These are phyloP conservation scores for Cercophora scortea DNA, from an alignment of 495 filamentous ascomycete genomes.

Conservation along the genomic window DNA sequence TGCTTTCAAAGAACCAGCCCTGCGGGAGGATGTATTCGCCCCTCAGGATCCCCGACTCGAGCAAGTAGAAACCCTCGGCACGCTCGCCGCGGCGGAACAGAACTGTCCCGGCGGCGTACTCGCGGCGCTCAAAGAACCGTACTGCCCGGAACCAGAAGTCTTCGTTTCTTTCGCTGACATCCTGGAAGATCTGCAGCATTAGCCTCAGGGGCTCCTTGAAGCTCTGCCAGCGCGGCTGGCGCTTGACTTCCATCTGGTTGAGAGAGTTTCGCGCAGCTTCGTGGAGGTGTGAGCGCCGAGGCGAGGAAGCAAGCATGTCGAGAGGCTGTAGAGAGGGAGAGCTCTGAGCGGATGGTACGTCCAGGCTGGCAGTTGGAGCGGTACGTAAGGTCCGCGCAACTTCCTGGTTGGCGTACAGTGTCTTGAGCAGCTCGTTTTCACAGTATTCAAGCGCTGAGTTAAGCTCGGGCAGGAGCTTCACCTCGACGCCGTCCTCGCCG, in stretches of 20 bases:
- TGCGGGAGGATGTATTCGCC: constrained; percentile 87
- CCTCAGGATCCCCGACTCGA: constrained; percentile 81
- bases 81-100: constrained; percentile 67
- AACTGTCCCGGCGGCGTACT: constrained; percentile 58
- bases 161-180: constrained; percentile 72
- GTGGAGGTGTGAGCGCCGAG: constrained; percentile 68
- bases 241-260: constrained; percentile 41
- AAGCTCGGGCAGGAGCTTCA: constrained; percentile 76
- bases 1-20: constrained; percentile 80
- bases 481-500: constrained; percentile 54
- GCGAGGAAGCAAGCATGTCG: constrained; percentile 59
- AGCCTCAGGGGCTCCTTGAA: constrained; percentile 86
- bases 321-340: constrained; percentile 12
- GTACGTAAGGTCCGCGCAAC: constrained; percentile 27
- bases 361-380: constrained; percentile 33
- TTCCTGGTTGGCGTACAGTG: constrained; percentile 60
- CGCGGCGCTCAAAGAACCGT: constrained; percentile 60
- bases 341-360: constrained; percentile 38
- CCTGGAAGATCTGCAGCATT: constrained; percentile 86
- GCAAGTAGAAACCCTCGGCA: constrained; percentile 77
- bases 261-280: constrained; percentile 69
- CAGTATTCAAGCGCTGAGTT: constrained; percentile 90
- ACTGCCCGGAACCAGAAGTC: constrained; percentile 87
- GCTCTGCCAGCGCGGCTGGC: constrained; percentile 57
- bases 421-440: constrained; percentile 89